Percentiles rank a stretch among this genome's conserved stretches.
These are phyloP conservation scores for Colletotrichum brevisporum DNA, from an alignment of 2,329 filamentous ascomycete genomes.

Conservation along the genomic window DNA sequence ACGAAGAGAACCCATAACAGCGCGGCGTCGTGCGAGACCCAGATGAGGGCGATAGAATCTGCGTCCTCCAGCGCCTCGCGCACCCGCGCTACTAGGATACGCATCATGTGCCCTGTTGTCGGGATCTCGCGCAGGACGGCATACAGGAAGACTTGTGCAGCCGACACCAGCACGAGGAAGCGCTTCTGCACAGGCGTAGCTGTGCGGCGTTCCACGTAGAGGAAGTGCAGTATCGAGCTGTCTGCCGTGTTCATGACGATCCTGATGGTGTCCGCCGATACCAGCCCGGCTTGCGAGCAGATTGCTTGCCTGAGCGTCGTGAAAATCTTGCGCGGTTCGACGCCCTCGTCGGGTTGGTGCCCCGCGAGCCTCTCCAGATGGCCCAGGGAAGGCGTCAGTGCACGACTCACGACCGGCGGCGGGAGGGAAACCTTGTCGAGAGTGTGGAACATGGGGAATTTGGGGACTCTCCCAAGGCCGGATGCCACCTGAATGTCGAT, in stretches of 20 bases:
- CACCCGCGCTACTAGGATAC: constrained; percentile 32
- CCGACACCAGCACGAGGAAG: constrained; percentile 33
- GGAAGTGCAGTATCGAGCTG: constrained; percentile 38
- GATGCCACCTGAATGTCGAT: constrained; percentile 41
- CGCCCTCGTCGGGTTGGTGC: constrained; percentile 18
- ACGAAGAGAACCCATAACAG: constrained; percentile 41
- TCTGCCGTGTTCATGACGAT: constrained; percentile 42
- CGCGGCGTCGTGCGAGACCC: constrained; percentile 23
- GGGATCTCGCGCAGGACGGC: constrained; percentile 37
- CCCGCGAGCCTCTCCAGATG: constrained; percentile 34
- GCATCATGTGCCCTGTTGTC: constrained; percentile 37
- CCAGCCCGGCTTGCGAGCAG: constrained; percentile 17
- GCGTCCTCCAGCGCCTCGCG: constrained; percentile 35
- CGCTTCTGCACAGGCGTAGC: constrained; percentile 28
- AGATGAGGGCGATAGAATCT: constrained; percentile 27
- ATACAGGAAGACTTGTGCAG: constrained; percentile 41
- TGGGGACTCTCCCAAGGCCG: constrained; percentile 38
- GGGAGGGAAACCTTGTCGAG: constrained; percentile 40
- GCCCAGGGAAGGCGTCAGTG: constrained; percentile 28
- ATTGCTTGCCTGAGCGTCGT: constrained; percentile 36
- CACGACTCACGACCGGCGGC: constrained; percentile 20
- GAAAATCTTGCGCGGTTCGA: constrained; percentile 35
- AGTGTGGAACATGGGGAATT: constrained; percentile 41
- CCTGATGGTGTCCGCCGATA: constrained; percentile 39
- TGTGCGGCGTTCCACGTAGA: constrained; percentile 30